These are phyloP conservation scores for Aspergillus persii DNA, from an alignment of 2,329 filamentous ascomycete species.

Conservation along the genomic window DNA sequence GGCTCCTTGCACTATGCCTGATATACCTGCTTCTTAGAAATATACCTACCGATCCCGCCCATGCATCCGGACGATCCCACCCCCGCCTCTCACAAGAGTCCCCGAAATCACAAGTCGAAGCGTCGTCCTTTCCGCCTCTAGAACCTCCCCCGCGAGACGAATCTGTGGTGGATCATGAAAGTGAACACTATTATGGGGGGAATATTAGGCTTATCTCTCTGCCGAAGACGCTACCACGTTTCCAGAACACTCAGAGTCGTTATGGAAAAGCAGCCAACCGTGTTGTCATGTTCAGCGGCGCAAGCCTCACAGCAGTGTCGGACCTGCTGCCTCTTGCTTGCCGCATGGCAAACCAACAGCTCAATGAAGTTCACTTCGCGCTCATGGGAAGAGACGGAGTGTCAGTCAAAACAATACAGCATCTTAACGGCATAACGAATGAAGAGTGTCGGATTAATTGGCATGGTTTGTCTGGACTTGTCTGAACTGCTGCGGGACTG, in stretches of 20 bases:
- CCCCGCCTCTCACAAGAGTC: conserved; percentile 19
- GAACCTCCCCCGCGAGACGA: conserved; percentile 14
- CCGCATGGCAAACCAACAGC: conserved; percentile 69
- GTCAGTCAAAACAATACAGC: conserved; percentile 64
- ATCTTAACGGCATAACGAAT: conserved; percentile 75
- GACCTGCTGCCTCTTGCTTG: conserved; percentile 79
- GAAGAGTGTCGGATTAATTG: conserved; percentile 63
- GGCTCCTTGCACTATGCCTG: conserved; percentile 47
- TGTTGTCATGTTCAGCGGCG: conserved; percentile 70
- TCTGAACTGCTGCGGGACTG: neutral
- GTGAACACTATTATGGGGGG: conserved; percentile 61
- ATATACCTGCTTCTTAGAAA: conserved; percentile 66
- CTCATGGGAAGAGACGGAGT: conserved; percentile 73
- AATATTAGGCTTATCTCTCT: conserved; percentile 68
- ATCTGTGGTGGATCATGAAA: conserved; percentile 20
- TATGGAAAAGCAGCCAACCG: conserved; percentile 58
- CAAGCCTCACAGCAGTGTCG: conserved; percentile 69
- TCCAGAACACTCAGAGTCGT: conserved; percentile 54
- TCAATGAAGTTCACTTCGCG: conserved; percentile 77
- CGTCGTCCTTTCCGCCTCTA: conserved; percentile 8
- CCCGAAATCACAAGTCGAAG: conserved; percentile 12
- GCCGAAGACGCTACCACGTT: conserved; percentile 60
- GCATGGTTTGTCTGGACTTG: conserved; percentile 46
- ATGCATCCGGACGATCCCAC: conserved; percentile 32
- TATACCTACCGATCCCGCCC: conserved; percentile 54